Evolutionary conservation across 331 rosid species (phyloP), one percentile per base, ranked within the genome.

Genomic region (Malus hybrid): DNA sequence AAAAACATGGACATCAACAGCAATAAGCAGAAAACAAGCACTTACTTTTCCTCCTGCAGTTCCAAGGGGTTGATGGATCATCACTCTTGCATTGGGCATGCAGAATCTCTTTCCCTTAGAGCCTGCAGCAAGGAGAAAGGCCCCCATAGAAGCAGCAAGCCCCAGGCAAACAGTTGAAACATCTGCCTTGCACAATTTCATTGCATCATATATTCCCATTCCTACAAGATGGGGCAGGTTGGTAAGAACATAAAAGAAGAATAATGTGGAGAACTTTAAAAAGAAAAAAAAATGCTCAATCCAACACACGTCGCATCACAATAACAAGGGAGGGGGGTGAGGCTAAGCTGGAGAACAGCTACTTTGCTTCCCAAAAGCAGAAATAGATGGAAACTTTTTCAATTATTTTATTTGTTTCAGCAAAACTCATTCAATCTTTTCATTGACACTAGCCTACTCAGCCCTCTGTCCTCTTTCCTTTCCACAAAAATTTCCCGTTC

Each of bases 81-180:
- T 94, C 63, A 92, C 97, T 84, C 82, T 92, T 10, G 96, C 74
- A 80, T 94, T 94, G 5, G 99, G 99, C 99, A 94, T 94, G 86
- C 99, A 94, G 82, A 79, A 94, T 77, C 97, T 86, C 93, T 94
- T 92, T 79, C 97, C 99, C 77, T 92, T 92, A 2, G 95, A 18
- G 57, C 99, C 99, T 57, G 96, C n/a, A 73, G 99, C 97, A 71
- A 94, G 97, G 64, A 94, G 84, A 85, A 94, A 94, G 1, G 99
- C 99, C 71, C 99, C 96, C 97, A 92, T 94, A 13, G 97, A 94
- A 73, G 97, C 99, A 74, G 99, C 99, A 75, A 94, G 92, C 71
- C 99, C 99, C 10, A 90, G 67, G 79, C 99, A 94, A 73, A 94
- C 88, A 3, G 99, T 94, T 81, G 99, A 94, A 80, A 94, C 88